Base-by-base conservation (phyloP, 768 basidiomycete species). In the Antrodiella citrinella region DNA sequence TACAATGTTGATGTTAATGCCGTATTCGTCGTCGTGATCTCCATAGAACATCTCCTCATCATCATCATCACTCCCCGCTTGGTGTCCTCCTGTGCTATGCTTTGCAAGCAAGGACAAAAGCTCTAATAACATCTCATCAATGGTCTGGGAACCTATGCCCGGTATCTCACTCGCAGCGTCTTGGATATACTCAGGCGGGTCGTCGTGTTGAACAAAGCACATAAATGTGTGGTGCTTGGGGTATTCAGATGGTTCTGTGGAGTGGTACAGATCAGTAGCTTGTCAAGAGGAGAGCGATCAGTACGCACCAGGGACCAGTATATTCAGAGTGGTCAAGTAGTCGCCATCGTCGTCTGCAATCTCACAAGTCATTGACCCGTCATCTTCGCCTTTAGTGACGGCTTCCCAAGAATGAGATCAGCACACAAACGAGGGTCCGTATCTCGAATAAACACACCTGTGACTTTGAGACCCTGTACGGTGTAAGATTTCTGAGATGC, bases 211-310 rank as follows among this genome's bases (percentile, higher is more conserved):
- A 12, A 76, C 70, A 53, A 78, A 82, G 46, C 78, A 72, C 57
- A 84, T 75, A 48, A 75, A 73, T 0, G 72, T 69, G 59, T 86
- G 84, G 51, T 66, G 69, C 22, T 66, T 65, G 0, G 85, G 85
- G 59, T 87, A 87, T 47, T 81, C 79, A 9, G 83, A 80, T 1
- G 82, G 77, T 57, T 84, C 82, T 82, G 53, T 18, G 39, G 45
- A 20, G n/a, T n/a, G 45, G 25, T 15, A 23, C 25, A 19, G 15
- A 15, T 35, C 30, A 7, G 7, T 7, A 35, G 7, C 30, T 15
- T 35, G 7, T 15, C 30, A 35, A 35, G 15, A 15, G 42, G 18
- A 9, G 40, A 3, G 18, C 3, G 9, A 23, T 26, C 11, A 11
- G 18, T 12, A 57, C 71, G 38, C 55, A 73, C 79, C 81, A 40